A percentile compares a stretch with the other conserved stretches of the same genome.
These are phyloP conservation scores for Lachnellula subtilissima DNA, from an alignment of 2,329 filamentous ascomycete genomes.

Conservation along the genomic window DNA sequence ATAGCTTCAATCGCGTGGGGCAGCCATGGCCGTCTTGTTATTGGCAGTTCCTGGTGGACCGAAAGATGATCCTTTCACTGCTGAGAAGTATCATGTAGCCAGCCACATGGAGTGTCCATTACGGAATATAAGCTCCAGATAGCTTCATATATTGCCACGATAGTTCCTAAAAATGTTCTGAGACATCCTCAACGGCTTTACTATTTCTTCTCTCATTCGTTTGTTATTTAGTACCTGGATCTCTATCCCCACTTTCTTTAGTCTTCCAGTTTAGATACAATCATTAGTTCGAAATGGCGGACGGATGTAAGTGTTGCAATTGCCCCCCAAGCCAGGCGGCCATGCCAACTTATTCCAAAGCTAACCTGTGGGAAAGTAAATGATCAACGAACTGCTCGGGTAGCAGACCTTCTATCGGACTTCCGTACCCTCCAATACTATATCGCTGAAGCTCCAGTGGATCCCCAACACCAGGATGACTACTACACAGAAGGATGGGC, in stretches of 20 bases:
- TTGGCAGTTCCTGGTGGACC: constrained; percentile 10
- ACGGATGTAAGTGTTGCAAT: constrained; percentile 29
- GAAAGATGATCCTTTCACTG: constrained; percentile 10
- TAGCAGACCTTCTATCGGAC: constrained; percentile 58
- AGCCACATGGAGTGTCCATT: constrained; percentile 19
- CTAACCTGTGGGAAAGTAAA: constrained; percentile 44
- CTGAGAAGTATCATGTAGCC: constrained; percentile 23
- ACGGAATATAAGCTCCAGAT: constrained; percentile 3
- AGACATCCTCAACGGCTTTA: constrained; percentile 16
- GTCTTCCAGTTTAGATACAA: constrained; percentile 5
- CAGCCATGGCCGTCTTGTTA: constrained; percentile 10
- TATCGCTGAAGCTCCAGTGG: constrained; percentile 52
- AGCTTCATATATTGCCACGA: constrained; percentile 24
- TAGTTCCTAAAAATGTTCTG: constrained; percentile 8
- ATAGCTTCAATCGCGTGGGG: constrained; percentile 18
- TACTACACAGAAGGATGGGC: constrained; percentile 62
- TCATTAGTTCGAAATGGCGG: constrained; percentile 23
- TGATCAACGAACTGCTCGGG: constrained; percentile 52
- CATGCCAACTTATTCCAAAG: not conserved
- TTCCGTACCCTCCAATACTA: constrained; percentile 59
- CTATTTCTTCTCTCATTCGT: constrained; percentile 17
- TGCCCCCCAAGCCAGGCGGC: not conserved
- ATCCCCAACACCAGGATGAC: constrained; percentile 52
- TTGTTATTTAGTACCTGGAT: constrained; percentile 2
- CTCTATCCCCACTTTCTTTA: constrained; percentile 9